These are phyloP conservation scores for Collybia sp. DNA, from an alignment of 768 basidiomycete species.

Conservation along the genomic window DNA sequence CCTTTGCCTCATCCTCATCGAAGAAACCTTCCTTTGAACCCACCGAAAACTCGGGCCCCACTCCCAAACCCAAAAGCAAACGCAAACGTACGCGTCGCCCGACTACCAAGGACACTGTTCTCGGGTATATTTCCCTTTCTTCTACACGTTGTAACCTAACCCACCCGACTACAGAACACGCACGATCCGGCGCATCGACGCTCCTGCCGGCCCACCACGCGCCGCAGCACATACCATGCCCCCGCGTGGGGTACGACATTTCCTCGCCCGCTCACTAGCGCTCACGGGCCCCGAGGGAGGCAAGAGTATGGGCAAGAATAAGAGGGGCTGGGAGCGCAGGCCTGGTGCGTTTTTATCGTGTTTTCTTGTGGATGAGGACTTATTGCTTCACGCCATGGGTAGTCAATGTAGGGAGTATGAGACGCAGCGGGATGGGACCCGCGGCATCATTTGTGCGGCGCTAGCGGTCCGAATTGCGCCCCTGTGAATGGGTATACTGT, in stretches of 20 bases:
- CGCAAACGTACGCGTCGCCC: slow-evolving; percentile 24
- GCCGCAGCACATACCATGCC: slow-evolving; percentile 40
- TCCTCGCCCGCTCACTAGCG: slow-evolving; percentile 47
- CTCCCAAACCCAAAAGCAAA: slow-evolving; percentile 16
- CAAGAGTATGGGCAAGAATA: slow-evolving; percentile 19
- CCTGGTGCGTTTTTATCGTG: slow-evolving; percentile 36
- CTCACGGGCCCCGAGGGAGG: slow-evolving; percentile 27
- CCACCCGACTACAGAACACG: slow-evolving; percentile 35
- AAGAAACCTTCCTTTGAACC: slow-evolving; percentile 12
- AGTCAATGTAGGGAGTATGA: slow-evolving; percentile 59
- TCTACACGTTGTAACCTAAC: slow-evolving; percentile 1
- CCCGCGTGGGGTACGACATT: slow-evolving; percentile 42
- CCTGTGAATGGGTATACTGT: too few relatives aligned
- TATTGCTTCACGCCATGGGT: neutral
- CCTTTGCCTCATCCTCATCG: slow-evolving; percentile 34
- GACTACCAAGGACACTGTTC: slow-evolving; percentile 42
- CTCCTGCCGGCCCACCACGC: slow-evolving; percentile 15
- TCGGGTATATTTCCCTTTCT: slow-evolving; percentile 43
- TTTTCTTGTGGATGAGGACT: neutral
- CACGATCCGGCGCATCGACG: slow-evolving; percentile 42
- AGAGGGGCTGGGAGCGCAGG: slow-evolving; percentile 53
- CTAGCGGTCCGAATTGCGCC: slow-evolving; percentile 8
- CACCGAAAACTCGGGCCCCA: slow-evolving; percentile 15
- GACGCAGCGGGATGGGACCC: slow-evolving; percentile 36
- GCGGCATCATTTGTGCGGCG: slow-evolving; percentile 48